These are phyloP conservation scores for Raffaelea albimanens DNA, from an alignment of 2,329 filamentous ascomycete genomes.

Conservation along the genomic window DNA sequence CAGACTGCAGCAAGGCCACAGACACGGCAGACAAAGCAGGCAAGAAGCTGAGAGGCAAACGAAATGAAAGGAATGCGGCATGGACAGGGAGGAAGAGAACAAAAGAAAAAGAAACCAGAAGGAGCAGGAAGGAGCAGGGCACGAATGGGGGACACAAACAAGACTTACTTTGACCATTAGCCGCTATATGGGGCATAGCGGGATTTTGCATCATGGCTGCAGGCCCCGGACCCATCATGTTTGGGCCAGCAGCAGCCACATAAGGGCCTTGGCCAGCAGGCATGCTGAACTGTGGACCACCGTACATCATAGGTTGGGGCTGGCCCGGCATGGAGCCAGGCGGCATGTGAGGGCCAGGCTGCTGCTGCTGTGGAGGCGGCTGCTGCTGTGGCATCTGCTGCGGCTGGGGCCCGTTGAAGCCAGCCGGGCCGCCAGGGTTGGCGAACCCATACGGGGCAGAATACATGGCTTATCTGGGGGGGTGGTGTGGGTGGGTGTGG, in stretches of 20 bases:
- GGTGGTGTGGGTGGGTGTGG: background rate
- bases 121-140: background rate
- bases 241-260: conserved; percentile 29
- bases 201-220: conserved; percentile 56
- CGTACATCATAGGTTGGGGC: conserved; percentile 48
- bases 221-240: conserved; percentile 45
- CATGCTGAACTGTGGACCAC: conserved; percentile 48
- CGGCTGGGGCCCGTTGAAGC: conserved; percentile 41
- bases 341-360: conserved; percentile 27
- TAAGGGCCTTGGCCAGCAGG: conserved; percentile 37
- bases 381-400: conserved; percentile 30
- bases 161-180: conserved; percentile 51
- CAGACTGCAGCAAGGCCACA: too few relatives aligned
- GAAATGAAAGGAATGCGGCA: conserved; percentile 10
- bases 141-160: conserved; percentile 11
- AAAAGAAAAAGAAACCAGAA: conserved; percentile 4
- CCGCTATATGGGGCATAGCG: conserved; percentile 48
- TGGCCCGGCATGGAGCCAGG: conserved; percentile 30
- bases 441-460: conserved; percentile 44
- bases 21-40: too few relatives aligned
- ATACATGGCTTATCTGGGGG: conserved; percentile 35
- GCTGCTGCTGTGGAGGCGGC: conserved; percentile 9
- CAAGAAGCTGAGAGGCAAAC: conserved; percentile 6
- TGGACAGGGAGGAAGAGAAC: conserved; percentile 1
- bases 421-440: conserved; percentile 39